These are phyloP conservation scores for Pleurotus pulmonarius DNA, from an alignment of 768 basidiomycete genomes.

Conservation along the genomic window DNA sequence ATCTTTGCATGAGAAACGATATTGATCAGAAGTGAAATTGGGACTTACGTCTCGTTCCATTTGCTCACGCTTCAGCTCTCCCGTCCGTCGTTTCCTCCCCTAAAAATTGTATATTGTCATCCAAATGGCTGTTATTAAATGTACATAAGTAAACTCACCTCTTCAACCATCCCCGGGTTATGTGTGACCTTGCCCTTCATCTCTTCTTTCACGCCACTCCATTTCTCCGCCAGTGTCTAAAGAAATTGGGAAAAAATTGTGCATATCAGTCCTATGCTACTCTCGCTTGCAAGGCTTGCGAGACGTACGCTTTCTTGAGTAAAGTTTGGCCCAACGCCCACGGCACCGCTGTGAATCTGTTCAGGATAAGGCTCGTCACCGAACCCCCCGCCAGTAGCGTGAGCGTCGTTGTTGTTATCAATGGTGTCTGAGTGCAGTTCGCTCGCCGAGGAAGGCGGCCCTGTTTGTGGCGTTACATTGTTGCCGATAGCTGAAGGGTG, in stretches of 20 bases:
- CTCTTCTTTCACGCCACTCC: constrained; percentile 29
- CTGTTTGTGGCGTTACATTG: not conserved
- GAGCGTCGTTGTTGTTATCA: not conserved
- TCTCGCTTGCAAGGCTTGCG: not conserved
- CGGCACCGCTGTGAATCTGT: constrained; percentile 39
- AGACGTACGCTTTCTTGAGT: constrained; percentile 27
- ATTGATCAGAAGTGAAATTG: no score
- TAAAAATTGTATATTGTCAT: not conserved
- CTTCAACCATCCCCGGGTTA: constrained; percentile 4
- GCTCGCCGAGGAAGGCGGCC: not conserved
- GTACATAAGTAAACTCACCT: no score
- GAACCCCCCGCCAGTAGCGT: not conserved
- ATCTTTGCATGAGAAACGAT: no score
- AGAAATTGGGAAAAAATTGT: no score
- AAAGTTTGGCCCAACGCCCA: constrained; percentile 42
- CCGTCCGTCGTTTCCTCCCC: constrained; percentile 3
- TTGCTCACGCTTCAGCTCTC: not conserved
- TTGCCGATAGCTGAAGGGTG: constrained; percentile 6
- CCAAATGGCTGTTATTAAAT: no score
- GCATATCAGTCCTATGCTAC: not conserved
- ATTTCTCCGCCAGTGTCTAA: constrained; percentile 27
- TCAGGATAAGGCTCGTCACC: constrained; percentile 27
- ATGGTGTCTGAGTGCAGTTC: no score
- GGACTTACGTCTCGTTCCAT: not conserved
- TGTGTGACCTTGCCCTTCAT: constrained; percentile 25